Conservation (phyloP, 2,329 filamentous ascomycete species). For the Lojkania enalia region DNA sequence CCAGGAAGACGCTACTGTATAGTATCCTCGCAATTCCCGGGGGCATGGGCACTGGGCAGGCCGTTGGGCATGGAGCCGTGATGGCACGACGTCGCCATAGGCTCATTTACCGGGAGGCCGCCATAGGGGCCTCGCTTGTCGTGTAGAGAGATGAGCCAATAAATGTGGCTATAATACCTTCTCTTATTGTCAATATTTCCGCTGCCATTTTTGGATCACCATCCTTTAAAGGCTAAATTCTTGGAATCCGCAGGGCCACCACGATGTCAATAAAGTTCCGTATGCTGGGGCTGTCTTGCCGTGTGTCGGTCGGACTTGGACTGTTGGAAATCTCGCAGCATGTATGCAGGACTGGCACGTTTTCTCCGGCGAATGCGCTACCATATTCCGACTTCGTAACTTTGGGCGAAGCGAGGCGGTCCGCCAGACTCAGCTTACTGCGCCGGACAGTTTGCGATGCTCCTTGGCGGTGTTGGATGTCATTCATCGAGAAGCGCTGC, state of each 20-base stretch:
- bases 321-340: slow-evolving; percentile 9
- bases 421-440: slow-evolving; percentile 14
- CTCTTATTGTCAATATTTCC: slow-evolving; percentile 42
- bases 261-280: slow-evolving; percentile 34
- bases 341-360: slow-evolving; percentile 13
- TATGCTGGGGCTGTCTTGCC: slow-evolving; percentile 15
- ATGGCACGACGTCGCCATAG: slow-evolving; percentile 19
- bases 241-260: slow-evolving; percentile 24
- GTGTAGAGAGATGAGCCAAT: slow-evolving; percentile 41
- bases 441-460: slow-evolving; percentile 8
- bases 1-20: slow-evolving; percentile 5
- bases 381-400: slow-evolving; percentile 16
- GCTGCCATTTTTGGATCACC: slow-evolving; percentile 39
- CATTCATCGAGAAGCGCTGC: slow-evolving; percentile 27
- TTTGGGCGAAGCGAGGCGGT: slow-evolving; percentile 14
- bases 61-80: slow-evolving; percentile 11
- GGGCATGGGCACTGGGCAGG: slow-evolving; percentile 20
- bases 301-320: slow-evolving; percentile 23
- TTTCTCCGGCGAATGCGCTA: slow-evolving; percentile 8
- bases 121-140: slow-evolving; percentile 27
- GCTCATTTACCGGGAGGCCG: slow-evolving; percentile 15
- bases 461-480: slow-evolving; percentile 15
- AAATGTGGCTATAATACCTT: slow-evolving; percentile 34
- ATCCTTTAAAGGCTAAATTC: slow-evolving; percentile 34
- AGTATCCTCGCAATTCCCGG: slow-evolving; percentile 16